Conservation (phyloP, 2,329 filamentous ascomycete genomes). For the Alternaria gaisen region DNA sequence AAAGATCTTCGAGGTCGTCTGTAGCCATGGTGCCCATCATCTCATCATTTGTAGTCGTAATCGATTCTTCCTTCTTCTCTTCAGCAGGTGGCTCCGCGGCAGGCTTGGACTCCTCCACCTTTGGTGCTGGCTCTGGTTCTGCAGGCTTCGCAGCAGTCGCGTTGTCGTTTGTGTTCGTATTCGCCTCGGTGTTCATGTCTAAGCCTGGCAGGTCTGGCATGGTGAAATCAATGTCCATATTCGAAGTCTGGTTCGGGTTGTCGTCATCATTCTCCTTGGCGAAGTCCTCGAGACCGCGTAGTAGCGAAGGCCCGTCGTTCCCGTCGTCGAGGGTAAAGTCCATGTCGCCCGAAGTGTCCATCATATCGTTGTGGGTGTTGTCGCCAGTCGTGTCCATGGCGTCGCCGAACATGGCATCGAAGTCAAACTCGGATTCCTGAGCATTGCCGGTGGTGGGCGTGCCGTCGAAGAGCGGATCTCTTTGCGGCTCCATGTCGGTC, state of each 20-base stretch:
- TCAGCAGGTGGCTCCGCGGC: conserved; percentile 14
- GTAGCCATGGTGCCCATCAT: conserved; percentile 41
- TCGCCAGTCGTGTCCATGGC: conserved; percentile 35
- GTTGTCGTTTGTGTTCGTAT: background rate
- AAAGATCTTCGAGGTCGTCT: conserved; percentile 47
- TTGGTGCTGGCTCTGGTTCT: conserved; percentile 10
- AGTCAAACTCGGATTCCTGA: conserved; percentile 51
- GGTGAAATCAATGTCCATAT: conserved; percentile 42
- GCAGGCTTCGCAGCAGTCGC: conserved; percentile 15
- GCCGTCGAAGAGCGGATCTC: conserved; percentile 44
- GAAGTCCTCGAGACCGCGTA: conserved; percentile 50
- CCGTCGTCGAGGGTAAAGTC: conserved; percentile 47
- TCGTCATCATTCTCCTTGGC: conserved; percentile 38
- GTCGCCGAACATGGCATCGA: conserved; percentile 49
- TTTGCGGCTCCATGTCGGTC: conserved; percentile 23
- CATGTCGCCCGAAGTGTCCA: conserved; percentile 40
- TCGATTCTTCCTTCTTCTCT: conserved; percentile 12
- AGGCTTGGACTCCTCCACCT: conserved; percentile 18
- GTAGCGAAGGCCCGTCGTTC: conserved; percentile 39
- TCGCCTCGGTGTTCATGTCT: conserved; percentile 18
- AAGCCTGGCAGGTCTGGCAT: conserved; percentile 45
- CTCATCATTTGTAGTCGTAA: conserved; percentile 25
- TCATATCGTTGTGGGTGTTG: conserved; percentile 31
- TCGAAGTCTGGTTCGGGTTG: conserved; percentile 21
- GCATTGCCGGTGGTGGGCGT: conserved; percentile 40